These are phyloP conservation scores for Starmerella apicola DNA, from an alignment of 805 yeast genomes.

Conservation along the genomic window DNA sequence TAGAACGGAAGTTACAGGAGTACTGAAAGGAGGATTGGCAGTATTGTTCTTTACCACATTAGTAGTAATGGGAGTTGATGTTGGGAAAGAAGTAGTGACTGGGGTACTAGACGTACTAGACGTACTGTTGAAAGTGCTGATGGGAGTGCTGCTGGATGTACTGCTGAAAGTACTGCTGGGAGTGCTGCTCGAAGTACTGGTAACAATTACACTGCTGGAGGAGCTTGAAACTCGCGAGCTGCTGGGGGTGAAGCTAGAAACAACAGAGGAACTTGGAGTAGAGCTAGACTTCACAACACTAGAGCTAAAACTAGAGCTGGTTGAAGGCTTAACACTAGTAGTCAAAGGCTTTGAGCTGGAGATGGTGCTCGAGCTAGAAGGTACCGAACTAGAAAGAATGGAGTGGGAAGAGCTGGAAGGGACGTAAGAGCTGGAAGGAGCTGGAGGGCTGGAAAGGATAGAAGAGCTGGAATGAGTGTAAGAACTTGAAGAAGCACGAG, in stretches of 20 bases:
- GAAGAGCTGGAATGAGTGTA: too few relatives aligned
- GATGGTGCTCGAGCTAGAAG: too few relatives aligned
- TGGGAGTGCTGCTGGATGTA: not conserved
- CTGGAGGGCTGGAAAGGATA: not conserved
- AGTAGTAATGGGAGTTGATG: not conserved
- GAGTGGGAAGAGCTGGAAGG: not conserved
- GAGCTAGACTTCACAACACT: not conserved
- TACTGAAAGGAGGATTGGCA: not conserved
- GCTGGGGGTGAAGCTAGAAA: not conserved
- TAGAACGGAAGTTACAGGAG: not conserved
- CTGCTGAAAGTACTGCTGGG: not conserved
- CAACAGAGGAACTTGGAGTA: not conserved
- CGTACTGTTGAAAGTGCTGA: not conserved
- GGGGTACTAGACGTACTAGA: conserved; percentile 2
- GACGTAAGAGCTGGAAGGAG: not conserved
- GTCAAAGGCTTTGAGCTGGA: not conserved
- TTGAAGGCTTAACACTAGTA: not conserved
- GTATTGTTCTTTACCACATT: not conserved
- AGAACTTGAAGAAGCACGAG: not conserved
- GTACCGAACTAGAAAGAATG: too few relatives aligned
- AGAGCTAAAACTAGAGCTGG: not conserved
- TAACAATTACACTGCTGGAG: not conserved
- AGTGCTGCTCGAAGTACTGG: not conserved
- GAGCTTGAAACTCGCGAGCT: not conserved
- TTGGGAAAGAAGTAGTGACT: not conserved